Conservation (phyloP, 345 rosid genomes). For the Citrus sp. region DNA sequence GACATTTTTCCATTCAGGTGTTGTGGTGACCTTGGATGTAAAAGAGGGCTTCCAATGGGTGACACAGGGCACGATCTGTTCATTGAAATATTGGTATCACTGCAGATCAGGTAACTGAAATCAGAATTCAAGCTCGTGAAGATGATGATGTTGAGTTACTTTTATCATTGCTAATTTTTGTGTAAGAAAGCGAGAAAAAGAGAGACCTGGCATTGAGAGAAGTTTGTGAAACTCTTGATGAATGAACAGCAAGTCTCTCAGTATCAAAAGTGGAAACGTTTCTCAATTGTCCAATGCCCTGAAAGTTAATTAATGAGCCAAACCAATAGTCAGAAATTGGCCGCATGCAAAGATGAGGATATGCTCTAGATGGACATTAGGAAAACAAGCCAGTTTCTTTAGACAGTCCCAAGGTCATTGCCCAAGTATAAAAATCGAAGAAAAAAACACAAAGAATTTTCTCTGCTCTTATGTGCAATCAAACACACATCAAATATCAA, state of each 20-base stretch:
- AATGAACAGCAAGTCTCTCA: constrained; percentile 53
- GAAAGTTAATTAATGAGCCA: constrained; percentile 19
- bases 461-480: not conserved
- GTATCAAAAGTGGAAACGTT: constrained; percentile 38
- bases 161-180: not conserved
- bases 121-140: constrained; percentile 4
- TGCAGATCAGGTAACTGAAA: constrained; percentile 23
- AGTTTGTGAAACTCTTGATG: constrained; percentile 42
- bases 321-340: constrained; percentile 7
- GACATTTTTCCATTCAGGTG: constrained; percentile 57
- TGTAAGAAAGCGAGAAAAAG: constrained; percentile 17
- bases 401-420: not conserved
- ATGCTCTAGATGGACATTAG: not conserved
- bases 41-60: constrained; percentile 61
- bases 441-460: not conserved
- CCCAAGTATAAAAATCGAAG: not conserved
- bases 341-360: not conserved
- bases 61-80: constrained; percentile 63
- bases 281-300: constrained; percentile 47
- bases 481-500: not conserved
- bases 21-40: constrained; percentile 49
- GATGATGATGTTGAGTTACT: not conserved
- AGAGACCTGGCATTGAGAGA: constrained; percentile 38
- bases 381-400: not conserved
- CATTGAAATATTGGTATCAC: constrained; percentile 45